Base-by-base conservation (phyloP, 805 yeast genomes). In the Sungouiozyma ichnusensis region DNA sequence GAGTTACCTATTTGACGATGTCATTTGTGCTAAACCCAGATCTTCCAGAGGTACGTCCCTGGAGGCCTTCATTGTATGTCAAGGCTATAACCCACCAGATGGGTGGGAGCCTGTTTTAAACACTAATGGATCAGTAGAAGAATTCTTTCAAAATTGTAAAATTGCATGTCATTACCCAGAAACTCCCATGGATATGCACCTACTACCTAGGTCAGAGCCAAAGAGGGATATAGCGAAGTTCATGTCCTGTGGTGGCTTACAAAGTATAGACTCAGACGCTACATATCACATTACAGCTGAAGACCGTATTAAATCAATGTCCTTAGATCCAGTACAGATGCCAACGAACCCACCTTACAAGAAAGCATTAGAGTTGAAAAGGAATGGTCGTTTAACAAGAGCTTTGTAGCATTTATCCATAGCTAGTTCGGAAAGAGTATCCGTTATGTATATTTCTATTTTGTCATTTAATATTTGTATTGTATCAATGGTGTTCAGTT, bases 291-390 rank as follows among this genome's bases (percentile, higher is more conserved):
- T 56, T 27, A 44, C 53, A 3, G 56, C 62, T 54, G 60, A 37
- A 8, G 64, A 44, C 5, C 15, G 39, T 2, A 20, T 33, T 15
- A 38, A 43, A 24, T 2, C 35, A 6, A 14, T 41, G 3, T 79
- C 86, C 44, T 64, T 92, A 46, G 94, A 86, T 50, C 98, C 98
- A 0, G 94, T 92, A 9, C 97, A 92, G 55, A 70, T 78, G 60
- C 98, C 98, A 7, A 88, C 96, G 1, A 92, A 95, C 27, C 98
- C 98, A 1, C 97, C 98, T 1, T 92, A 92, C 63, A 90, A 90
- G 64, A 76, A 77, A 44, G 98, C 97, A 0, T 64, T 92, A 44
- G 95, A 86, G 57, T 68, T 85, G 74, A 86, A 85, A 63, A 72
- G 95, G 55, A 73, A 73, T 44, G 95, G 95, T 11, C 70, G 72